Evolutionary conservation across 345 rosid species (phyloP).

Genomic region (Salix viminalis): DNA sequence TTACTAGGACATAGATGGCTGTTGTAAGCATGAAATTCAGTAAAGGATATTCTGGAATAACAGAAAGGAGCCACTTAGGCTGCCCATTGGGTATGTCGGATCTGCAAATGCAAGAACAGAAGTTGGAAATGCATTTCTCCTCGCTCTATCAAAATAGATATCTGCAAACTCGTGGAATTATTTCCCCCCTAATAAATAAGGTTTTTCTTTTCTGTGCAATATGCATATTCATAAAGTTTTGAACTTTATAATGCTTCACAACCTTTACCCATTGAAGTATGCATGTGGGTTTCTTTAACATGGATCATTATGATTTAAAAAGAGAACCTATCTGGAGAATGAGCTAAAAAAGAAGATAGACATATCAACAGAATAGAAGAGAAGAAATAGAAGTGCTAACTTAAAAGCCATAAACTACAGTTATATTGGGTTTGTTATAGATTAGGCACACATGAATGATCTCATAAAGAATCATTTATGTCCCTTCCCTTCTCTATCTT

Average conservation of each 20-base stretch:
- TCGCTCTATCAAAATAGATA: background rate
- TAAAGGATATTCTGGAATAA: constrained; percentile 84
- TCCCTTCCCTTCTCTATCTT: too few species aligned
- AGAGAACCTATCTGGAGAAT: too few species aligned
- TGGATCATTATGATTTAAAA: too few species aligned
- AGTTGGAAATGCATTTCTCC: constrained; percentile 1
- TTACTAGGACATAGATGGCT: constrained; percentile 75
- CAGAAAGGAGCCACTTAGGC: constrained; percentile 94
- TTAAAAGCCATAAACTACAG: too few species aligned
- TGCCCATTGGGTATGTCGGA: constrained; percentile 84
- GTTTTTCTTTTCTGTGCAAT: background rate
- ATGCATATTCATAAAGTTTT: background rate
- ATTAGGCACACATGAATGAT: too few species aligned
- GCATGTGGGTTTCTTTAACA: too few species aligned
- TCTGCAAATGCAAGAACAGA: constrained; percentile 37
- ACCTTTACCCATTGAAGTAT: background rate
- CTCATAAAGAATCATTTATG: too few species aligned
- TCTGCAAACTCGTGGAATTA: background rate
- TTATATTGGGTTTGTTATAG: too few species aligned
- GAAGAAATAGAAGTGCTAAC: too few species aligned
- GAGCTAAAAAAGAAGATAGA: too few species aligned
- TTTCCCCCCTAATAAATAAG: background rate
- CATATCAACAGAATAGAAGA: too few species aligned
- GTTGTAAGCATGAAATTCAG: constrained; percentile 96
- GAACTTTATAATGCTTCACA: background rate